Base-by-base conservation (phyloP, 169 alveolate species). In the Cryptosporidium andersoni region DNA sequence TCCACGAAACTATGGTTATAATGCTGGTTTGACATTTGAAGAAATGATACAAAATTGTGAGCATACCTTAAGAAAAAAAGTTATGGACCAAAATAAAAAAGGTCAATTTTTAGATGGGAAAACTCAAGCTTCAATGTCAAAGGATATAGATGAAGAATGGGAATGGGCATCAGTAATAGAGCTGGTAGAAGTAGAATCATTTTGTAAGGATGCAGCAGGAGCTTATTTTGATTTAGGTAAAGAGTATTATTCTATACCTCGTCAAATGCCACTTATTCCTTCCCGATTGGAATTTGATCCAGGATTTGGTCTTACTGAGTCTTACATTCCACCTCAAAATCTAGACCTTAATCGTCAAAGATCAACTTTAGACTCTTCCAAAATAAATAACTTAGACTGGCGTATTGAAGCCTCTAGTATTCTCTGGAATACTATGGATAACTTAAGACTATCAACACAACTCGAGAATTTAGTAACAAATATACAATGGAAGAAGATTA, bases 181-280 rank as follows among this genome's bases (percentile, higher is more conserved):
- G 47, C 47, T 74, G 5, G 36, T 62, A 7, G 85, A 74, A 2
- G 42, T 63, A 3, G 85, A 74, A 9, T 9, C 74, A 14, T 74
- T 74, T 53, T 74, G 85, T 47, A 74, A 48, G 25, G 85, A 74
- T 40, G 85, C 85, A 9, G 85, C 85, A 25, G 85, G 74, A 9
- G 12, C 45, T 58, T 74, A 74, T 47, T 74, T 56, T 63, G 74
- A 39, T 36, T 58, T 58, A 12, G 40, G 64, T 51, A 66, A 68
- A 25, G 85, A 74, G 16, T 74, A 58, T 16, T 74, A 58, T 43
- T 60, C 85, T 14, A 63, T 74, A 14, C 49, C 64, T 16, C 39
- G 85, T 14, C 62, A 74, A 6, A 16, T 74, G 4, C 85, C 85
- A 5, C 43, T 74, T 37, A 74, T 39, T 14, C 48, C 47, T 12